These are phyloP conservation scores for Copromyces sp. DNA, from an alignment of 495 filamentous ascomycete genomes.

Conservation along the genomic window DNA sequence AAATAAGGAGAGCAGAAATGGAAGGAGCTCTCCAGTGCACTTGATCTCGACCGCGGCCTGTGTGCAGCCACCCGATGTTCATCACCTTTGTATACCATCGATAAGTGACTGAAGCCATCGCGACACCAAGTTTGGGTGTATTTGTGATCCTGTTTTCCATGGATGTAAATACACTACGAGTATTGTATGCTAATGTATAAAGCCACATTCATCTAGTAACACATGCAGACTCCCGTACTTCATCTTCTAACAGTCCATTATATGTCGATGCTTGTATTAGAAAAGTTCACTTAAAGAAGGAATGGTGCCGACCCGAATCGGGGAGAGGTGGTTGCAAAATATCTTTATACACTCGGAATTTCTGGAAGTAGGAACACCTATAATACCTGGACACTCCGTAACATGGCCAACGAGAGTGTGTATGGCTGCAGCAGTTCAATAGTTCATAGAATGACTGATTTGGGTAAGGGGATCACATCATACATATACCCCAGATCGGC, in stretches of 20 bases:
- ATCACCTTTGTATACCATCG: background rate
- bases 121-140: background rate
- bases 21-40: background rate
- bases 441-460: background rate
- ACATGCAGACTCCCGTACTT: background rate
- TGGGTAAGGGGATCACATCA: background rate
- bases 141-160: background rate
- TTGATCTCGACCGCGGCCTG: background rate
- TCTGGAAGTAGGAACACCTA: background rate
- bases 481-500: background rate
- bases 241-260: no score
- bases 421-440: background rate
- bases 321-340: background rate
- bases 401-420: background rate
- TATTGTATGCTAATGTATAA: background rate
- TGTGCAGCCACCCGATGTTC: background rate
- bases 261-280: background rate
- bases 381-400: background rate
- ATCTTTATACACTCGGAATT: background rate
- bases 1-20: background rate
- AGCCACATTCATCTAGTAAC: background rate
- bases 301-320: background rate
- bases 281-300: background rate
- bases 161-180: background rate
- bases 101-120: background rate